Percentiles rank a stretch among this genome's conserved stretches.
These are phyloP conservation scores for Chlamydomonas reinhardtii DNA, from an alignment of 163 green algal genomes.

Conservation along the genomic window DNA sequence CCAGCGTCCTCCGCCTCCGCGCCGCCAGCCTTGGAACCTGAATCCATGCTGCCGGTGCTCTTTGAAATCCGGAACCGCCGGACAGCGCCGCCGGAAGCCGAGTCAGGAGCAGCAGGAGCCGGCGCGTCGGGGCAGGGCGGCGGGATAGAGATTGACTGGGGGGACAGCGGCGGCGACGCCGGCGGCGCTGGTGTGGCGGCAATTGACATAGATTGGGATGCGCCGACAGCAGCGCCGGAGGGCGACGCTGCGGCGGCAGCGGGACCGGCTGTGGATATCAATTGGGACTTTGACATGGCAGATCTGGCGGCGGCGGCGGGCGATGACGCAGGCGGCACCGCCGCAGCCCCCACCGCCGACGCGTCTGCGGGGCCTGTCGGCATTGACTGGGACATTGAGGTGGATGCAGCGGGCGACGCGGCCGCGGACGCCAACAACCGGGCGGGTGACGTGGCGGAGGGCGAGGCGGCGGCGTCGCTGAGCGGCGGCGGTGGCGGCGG, in stretches of 20 bases:
- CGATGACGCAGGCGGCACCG: slow-evolving; percentile 9
- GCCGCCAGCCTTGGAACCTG: background rate
- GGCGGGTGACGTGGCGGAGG: background rate
- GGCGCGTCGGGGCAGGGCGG: background rate
- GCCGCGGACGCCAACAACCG: slow-evolving; percentile 21
- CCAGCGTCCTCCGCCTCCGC: background rate
- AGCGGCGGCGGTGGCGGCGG: background rate
- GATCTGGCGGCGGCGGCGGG: background rate
- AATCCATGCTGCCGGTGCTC: slow-evolving; percentile 60
- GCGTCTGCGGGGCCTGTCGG: background rate
- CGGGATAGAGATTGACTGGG: slow-evolving; percentile 57
- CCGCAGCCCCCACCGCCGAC: background rate
- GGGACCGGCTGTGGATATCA: slow-evolving; percentile 46
- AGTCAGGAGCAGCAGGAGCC: background rate
- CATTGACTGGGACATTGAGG: slow-evolving; percentile 47
- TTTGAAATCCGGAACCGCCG: slow-evolving; percentile 57
- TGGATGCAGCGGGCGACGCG: slow-evolving; percentile 32
- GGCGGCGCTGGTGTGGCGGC: background rate
- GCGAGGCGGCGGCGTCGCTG: background rate
- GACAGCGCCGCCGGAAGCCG: slow-evolving; percentile 22
- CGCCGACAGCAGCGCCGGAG: background rate
- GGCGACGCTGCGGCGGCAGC: background rate
- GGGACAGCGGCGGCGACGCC: slow-evolving; percentile 23
- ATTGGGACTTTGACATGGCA: slow-evolving; percentile 63
- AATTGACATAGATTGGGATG: slow-evolving; percentile 32